phyloP scores from a whole-genome alignment of 306 rosid genomes.

The Fragaria nilgerrensis region DNA sequence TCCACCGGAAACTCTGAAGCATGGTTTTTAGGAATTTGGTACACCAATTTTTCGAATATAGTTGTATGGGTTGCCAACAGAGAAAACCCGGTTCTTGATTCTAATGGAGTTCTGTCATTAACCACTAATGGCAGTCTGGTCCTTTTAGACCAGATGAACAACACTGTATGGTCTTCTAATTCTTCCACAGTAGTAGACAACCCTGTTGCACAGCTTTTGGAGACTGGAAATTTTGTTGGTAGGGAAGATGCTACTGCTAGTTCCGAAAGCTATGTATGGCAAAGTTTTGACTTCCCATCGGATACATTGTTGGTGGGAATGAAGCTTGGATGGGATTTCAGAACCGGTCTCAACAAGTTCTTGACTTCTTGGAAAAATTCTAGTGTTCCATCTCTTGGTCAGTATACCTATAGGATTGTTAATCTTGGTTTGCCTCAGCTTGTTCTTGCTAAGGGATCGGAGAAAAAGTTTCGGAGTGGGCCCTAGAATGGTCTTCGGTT shows the following conservation, averaged over 20 bases:
- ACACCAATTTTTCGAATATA: background rate
- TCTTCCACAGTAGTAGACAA: background rate
- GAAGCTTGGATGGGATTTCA: constrained; percentile 14
- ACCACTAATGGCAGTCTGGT: background rate
- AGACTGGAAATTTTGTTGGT: constrained; percentile 38
- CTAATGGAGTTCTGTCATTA: background rate
- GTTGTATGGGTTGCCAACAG: background rate
- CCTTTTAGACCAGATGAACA: constrained; percentile 7
- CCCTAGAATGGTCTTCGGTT: constrained; percentile 20
- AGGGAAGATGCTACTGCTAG: background rate
- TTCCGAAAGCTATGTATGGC: constrained; percentile 26
- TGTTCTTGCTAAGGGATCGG: background rate
- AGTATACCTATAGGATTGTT: background rate
- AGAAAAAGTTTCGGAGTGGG: background rate
- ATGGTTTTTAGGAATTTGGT: constrained; percentile 27
- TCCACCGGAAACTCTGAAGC: background rate
- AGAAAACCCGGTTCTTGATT: background rate
- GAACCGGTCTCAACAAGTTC: background rate
- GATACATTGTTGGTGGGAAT: constrained; percentile 30
- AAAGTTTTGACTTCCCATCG: constrained; percentile 39
- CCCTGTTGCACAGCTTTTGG: constrained; percentile 34
- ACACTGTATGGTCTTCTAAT: background rate
- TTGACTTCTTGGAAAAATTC: constrained; percentile 10
- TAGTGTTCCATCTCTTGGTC: background rate
- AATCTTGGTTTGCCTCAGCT: background rate